A percentile compares a stretch with the other conserved stretches of the same genome.
These are phyloP conservation scores for Ramaria sp. DNA, from an alignment of 768 basidiomycete species.

Conservation along the genomic window DNA sequence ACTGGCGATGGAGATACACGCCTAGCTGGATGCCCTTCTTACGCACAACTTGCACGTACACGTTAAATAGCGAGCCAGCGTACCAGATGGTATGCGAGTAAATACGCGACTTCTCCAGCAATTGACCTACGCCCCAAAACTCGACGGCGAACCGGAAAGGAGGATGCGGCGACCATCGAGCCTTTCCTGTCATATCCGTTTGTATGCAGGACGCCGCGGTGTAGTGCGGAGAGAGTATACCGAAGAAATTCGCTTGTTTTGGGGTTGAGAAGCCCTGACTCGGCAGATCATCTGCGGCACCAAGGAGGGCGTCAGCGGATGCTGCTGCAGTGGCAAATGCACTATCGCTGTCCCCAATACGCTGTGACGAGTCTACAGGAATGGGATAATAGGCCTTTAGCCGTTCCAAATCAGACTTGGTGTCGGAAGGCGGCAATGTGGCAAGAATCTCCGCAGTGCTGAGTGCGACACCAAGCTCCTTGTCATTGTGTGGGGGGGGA, in stretches of 20 bases:
- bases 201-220: conserved; percentile 23
- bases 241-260: conserved; percentile 52
- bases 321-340: conserved; percentile 12
- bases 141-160: conserved; percentile 83
- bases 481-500: conserved; percentile 23
- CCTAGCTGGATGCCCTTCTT: conserved; percentile 78
- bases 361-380: conserved; percentile 54
- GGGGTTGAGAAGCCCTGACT: conserved; percentile 20
- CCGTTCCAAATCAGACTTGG: conserved; percentile 13
- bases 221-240: conserved; percentile 35
- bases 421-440: conserved; percentile 17
- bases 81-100: conserved; percentile 86
- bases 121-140: conserved; percentile 75
- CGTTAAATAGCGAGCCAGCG: conserved; percentile 79
- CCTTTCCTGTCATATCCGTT: conserved; percentile 31
- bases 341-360: conserved; percentile 56
- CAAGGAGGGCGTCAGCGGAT: conserved; percentile 36
- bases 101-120: conserved; percentile 76
- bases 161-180: conserved; percentile 57
- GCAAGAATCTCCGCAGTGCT: conserved; percentile 41
- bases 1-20: conserved; percentile 82
- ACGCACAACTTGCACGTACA: conserved; percentile 80
- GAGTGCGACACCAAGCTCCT: conserved; percentile 58
- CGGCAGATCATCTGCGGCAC: conserved; percentile 14
- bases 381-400: conserved; percentile 48